Base-by-base conservation (phyloP, 192 early-diverging fungal genomes). In the Umbelopsis sp. region DNA sequence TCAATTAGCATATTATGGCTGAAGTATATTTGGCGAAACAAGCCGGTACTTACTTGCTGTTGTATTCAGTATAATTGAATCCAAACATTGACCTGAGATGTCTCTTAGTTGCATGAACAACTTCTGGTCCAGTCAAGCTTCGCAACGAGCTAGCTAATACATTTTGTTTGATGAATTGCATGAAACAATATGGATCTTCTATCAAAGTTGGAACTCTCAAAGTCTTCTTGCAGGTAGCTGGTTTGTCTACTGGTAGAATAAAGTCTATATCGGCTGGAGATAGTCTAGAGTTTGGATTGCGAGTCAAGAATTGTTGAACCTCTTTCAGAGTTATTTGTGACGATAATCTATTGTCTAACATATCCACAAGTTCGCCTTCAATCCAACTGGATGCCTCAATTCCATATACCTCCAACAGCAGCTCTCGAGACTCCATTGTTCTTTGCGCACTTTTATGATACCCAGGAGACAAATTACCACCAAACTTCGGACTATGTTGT, bases 231-330 rank as follows among this genome's bases (percentile, higher is more conserved):
- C 73, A 64, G 8, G 78, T 72, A 11, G 85, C 81, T 4, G 75
- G 20, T 67, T 84, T 78, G n/a, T 85, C 76, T 25, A 86, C 75
- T 0, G 91, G 91, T 0, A 94, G 71, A 64, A 93, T 90, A 68
- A 95, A 94, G 37, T 93, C 92, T 18, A 92, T 81, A 78, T 95
- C 93, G 13, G 88, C 85, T 13, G 74, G 81, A 5, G 89, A 87
- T 2, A 92, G 75, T 64, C 89, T 91, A 11, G 86, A 73, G 1
- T 83, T 83, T 41, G 86, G 76, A 71, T 92, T 95, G 44, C 93
- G 81, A 15, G 87, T 85, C 18, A 94, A 78, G 46, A 88, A 90
- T 27, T 84, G 83, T 16, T 82, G 81, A 3, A 94, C 81, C 10
- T 88, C 86, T 20, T 73, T 75, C 45, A 91, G 85, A 6, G 90